Base-by-base conservation (phyloP, 225 moss, liverwort and hornwort genomes). In the Straminergon stramineum region DNA sequence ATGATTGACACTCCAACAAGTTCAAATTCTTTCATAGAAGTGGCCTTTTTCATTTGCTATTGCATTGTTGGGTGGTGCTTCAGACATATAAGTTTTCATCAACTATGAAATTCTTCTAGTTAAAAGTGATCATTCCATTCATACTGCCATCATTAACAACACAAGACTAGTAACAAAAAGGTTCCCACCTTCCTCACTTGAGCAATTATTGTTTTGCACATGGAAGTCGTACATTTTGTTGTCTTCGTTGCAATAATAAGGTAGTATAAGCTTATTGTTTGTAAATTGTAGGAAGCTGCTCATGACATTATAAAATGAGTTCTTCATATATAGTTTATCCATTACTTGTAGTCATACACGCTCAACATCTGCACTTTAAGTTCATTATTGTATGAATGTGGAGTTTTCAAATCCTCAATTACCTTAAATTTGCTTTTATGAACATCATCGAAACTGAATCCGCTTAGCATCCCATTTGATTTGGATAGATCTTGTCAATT, bases 101-200 rank as follows among this genome's bases (percentile, higher is more conserved):
- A 74, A 43, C 55, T 89, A 53, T 87, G 85, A 82, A 52, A 31
- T 75, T 81, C 43, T 82, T 89, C 83, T 89, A 94, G 94, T 63
- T 92, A 70, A 89, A 90, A 87, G 91, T 86, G 58, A 81, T 86
- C 43, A 80, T 91, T 56, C 94, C 94, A 77, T 89, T 92, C 86
- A 55, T 88, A 80, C 81, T 94, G 88, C 90, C 90, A 51, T 84
- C 90, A 41, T 86, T 55, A 90, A 85, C 75, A 52, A 63, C 76
- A 83, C 93, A 86, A 89, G 90, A 86, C 45, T 86, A 75, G 74
- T 86, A 89, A 75, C 90, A 87, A 74, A 91, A 89, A 94, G 91
- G 92, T 94, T 75, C 70, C 17, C 64, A 75, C 83, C 79, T 92
- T 86, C 68, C 70, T 78, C 71, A 90, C 63, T 71, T 88, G 77